Percentiles rank a stretch among this genome's conserved stretches.
Evolutionary conservation across 1,284 basidiomycete genomes (phyloP).

Genomic region (Tylopilus orsonianus): DNA sequence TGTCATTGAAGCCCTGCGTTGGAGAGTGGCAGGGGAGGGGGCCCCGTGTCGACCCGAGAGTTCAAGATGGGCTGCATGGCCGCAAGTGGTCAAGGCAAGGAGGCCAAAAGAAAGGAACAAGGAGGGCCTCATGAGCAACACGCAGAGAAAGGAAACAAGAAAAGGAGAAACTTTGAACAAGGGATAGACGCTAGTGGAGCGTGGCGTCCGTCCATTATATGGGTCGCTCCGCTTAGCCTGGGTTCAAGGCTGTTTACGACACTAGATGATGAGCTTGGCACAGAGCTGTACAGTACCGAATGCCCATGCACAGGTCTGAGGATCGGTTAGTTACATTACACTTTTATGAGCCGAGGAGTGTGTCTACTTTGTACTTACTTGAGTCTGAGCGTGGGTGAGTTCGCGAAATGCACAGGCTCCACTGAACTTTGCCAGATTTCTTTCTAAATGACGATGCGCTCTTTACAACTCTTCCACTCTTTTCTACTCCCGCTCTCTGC

Average conservation of each 20-base stretch:
- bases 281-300: no score
- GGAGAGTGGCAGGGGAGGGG: conserved; percentile 2
- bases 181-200: not conserved
- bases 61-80: conserved; percentile 16
- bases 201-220: conserved; percentile 6
- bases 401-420: not conserved
- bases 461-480: conserved; percentile 44
- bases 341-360: no score
- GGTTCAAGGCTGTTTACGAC: not conserved
- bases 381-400: conserved; percentile 2
- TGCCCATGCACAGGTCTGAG: not conserved
- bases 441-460: conserved; percentile 46
- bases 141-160: not conserved
- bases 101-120: conserved; percentile 10
- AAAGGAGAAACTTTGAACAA: not conserved
- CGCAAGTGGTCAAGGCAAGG: conserved; percentile 7
- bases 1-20: conserved; percentile 19
- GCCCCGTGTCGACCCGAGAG: conserved; percentile 18
- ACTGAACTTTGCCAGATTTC: no score
- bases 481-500: conserved; percentile 39
- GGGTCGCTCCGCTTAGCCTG: not conserved
- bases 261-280: not conserved
- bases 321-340: no score
- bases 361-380: no score
- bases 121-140: conserved; percentile 15